Evolutionary conservation across 2,329 filamentous ascomycete species (phyloP).

Genomic region (Tolypocladium guangdongense): DNA sequence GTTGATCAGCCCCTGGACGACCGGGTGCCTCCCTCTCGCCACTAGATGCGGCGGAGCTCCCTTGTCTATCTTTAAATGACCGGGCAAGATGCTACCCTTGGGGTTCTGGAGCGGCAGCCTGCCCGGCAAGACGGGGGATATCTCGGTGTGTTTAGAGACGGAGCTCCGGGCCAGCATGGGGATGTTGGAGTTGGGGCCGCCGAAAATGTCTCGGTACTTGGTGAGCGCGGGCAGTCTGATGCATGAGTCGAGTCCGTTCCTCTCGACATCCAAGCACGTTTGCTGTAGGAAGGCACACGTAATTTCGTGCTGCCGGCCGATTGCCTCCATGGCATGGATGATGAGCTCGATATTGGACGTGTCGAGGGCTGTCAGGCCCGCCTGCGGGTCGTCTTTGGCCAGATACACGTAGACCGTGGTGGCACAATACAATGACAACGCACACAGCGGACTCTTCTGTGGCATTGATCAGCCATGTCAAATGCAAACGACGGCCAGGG

Average conservation of each 20-base stretch:
- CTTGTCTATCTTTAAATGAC: constrained; percentile 4
- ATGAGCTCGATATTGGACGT: constrained; percentile 58
- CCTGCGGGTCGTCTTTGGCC: constrained; percentile 53
- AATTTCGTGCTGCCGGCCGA: constrained; percentile 63
- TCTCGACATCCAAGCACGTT: constrained; percentile 68
- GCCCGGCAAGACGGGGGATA: constrained; percentile 31
- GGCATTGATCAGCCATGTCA: not conserved
- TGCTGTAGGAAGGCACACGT: constrained; percentile 81
- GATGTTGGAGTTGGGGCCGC: constrained; percentile 25
- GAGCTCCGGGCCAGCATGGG: constrained; percentile 36
- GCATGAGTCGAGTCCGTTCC: constrained; percentile 27
- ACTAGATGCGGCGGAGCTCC: not conserved
- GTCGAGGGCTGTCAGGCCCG: constrained; percentile 39
- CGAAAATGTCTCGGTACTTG: constrained; percentile 19
- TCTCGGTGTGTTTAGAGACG: constrained; percentile 28
- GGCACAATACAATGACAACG: constrained; percentile 77
- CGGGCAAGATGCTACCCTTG: constrained; percentile 5
- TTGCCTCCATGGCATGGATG: constrained; percentile 64
- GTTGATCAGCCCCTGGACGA: constrained; percentile 5
- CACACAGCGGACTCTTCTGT: constrained; percentile 29
- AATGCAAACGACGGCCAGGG: not conserved
- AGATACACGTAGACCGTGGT: constrained; percentile 75
- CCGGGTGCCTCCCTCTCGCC: not conserved
- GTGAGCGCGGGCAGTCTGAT: constrained; percentile 25
- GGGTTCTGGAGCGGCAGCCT: constrained; percentile 26